These are phyloP conservation scores for Neurospora sp. DNA, from an alignment of 495 filamentous ascomycete species.

Conservation along the genomic window DNA sequence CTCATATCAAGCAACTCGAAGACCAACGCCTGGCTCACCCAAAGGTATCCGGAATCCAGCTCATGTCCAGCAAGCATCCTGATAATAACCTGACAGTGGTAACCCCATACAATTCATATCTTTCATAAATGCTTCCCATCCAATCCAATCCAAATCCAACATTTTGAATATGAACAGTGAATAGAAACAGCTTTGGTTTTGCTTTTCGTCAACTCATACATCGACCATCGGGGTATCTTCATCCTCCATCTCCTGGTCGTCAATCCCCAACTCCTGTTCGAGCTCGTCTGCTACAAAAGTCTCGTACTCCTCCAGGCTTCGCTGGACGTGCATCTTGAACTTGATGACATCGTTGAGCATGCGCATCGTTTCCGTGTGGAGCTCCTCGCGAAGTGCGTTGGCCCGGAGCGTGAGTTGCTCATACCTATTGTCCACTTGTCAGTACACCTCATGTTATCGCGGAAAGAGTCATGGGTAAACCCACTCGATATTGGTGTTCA, in stretches of 20 bases:
- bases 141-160: not conserved
- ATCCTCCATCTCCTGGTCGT: slow-evolving; percentile 28
- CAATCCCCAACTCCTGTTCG: slow-evolving; percentile 62
- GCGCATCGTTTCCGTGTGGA: slow-evolving; percentile 91
- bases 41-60: not conserved
- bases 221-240: slow-evolving; percentile 22
- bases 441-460: slow-evolving; percentile 6
- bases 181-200: slow-evolving; percentile 16
- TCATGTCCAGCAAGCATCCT: slow-evolving; percentile 2
- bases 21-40: not conserved
- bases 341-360: slow-evolving; percentile 96
- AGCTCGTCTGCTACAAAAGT: slow-evolving; percentile 85
- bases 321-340: slow-evolving; percentile 96
- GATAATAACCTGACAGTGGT: not conserved
- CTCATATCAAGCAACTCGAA: not conserved
- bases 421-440: slow-evolving; percentile 45
- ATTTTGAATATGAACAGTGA: not conserved
- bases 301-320: slow-evolving; percentile 84
- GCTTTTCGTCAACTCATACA: slow-evolving; percentile 11
- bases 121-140: not conserved
- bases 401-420: slow-evolving; percentile 81
- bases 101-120: not conserved
- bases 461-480: slow-evolving; percentile 16
- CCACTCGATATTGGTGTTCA: slow-evolving; percentile 91
- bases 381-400: slow-evolving; percentile 76